phyloP scores from a whole-genome alignment of 1,139 yeast species.

The Blastobotrys raffinosifermentans region DNA sequence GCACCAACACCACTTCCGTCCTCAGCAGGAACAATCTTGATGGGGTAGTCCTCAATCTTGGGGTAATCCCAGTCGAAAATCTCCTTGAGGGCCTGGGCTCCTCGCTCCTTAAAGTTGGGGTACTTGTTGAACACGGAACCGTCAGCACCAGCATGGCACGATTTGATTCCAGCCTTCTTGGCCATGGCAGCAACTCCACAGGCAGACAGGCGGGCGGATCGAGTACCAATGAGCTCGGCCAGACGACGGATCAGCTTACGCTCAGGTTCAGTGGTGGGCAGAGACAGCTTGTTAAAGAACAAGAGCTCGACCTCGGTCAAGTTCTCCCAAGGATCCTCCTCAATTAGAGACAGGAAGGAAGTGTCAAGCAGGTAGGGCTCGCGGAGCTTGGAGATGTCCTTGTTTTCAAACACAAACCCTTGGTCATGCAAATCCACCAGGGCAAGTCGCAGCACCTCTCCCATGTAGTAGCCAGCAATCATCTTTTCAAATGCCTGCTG shows the following conservation, averaged over 20 bases:
- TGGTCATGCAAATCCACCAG: slow-evolving; percentile 65
- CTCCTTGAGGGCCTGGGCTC: slow-evolving; percentile 83
- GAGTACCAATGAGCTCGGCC: slow-evolving; percentile 82
- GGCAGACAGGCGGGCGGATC: slow-evolving; percentile 87
- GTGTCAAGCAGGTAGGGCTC: slow-evolving; percentile 76
- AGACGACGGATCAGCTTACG: slow-evolving; percentile 76
- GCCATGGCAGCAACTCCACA: slow-evolving; percentile 97
- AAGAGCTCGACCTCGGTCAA: slow-evolving; percentile 67
- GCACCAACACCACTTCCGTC: slow-evolving; percentile 99
- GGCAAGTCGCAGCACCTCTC: slow-evolving; percentile 81
- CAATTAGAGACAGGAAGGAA: slow-evolving; percentile 78
- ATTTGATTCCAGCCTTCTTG: slow-evolving; percentile 70
- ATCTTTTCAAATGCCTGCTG: slow-evolving; percentile 95
- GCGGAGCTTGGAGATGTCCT: slow-evolving; percentile 56
- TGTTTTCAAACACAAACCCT: slow-evolving; percentile 61
- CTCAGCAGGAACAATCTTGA: slow-evolving; percentile 81
- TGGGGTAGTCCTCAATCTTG: slow-evolving; percentile 60
- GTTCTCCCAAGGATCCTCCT: slow-evolving; percentile 86
- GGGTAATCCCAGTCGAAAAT: slow-evolving; percentile 71
- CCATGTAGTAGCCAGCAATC: slow-evolving; percentile 95
- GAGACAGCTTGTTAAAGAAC: slow-evolving; percentile 52
- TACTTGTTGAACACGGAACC: slow-evolving; percentile 93
- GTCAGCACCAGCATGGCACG: slow-evolving; percentile 92
- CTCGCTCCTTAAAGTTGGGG: slow-evolving; percentile 86
- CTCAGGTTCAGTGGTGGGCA: slow-evolving; percentile 69